A percentile compares a stretch with the other conserved stretches of the same genome.
phyloP scores from a whole-genome alignment of 139 green algal species.

The Haematococcus lacustris region DNA sequence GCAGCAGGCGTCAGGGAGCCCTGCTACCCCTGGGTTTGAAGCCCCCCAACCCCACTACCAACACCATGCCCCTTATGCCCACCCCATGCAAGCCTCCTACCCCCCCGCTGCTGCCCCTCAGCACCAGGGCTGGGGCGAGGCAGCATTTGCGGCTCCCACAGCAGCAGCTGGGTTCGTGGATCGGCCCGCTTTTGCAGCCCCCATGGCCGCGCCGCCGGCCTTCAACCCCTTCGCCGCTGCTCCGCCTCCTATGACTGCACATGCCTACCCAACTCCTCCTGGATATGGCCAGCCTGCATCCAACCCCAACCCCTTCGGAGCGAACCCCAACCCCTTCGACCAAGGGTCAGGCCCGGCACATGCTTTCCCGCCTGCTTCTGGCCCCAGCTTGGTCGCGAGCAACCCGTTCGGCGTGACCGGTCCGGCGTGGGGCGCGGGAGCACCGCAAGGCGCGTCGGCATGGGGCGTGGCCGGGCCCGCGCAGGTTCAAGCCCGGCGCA shows the following conservation, averaged over 20 bases:
- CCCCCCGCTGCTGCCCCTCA: neutral
- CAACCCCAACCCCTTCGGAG: neutral
- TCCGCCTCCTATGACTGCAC: neutral
- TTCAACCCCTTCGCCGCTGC: constrained; percentile 11
- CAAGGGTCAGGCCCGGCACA: neutral
- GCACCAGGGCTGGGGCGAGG: neutral
- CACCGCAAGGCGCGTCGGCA: neutral
- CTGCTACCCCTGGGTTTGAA: neutral
- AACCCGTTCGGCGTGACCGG: constrained; percentile 1
- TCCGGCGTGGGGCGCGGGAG: neutral
- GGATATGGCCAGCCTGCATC: neutral
- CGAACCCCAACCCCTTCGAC: neutral
- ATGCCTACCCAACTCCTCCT: neutral
- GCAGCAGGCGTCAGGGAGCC: neutral
- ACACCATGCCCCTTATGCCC: neutral
- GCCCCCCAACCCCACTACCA: neutral
- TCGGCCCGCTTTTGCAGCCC: constrained; percentile 8
- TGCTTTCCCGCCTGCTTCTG: neutral
- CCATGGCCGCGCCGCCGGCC: neutral
- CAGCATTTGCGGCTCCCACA: neutral
- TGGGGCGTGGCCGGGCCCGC: neutral
- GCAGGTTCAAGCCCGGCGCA: neutral
- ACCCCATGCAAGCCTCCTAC: neutral
- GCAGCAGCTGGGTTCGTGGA: neutral
- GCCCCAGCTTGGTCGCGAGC: neutral